A percentile compares a stretch with the other conserved stretches of the same genome.
These are phyloP conservation scores for Phoenix roebelenii DNA, from an alignment of 176 grass and related monocot genomes.

Conservation along the genomic window DNA sequence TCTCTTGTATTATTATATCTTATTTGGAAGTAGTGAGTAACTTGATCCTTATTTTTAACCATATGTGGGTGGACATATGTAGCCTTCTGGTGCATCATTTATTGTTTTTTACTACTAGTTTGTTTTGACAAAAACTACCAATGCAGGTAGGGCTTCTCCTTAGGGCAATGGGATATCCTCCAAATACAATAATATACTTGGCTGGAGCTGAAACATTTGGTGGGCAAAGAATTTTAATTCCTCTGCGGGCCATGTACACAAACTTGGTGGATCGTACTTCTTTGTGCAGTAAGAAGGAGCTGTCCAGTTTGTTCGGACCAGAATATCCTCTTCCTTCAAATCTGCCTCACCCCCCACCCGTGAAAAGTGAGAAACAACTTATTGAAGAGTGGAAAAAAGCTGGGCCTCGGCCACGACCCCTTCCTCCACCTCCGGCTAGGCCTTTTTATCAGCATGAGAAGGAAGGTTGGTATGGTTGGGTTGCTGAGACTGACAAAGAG, in stretches of 20 bases:
- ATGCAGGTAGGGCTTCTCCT: slow-evolving; percentile 81
- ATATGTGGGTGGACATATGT: too few relatives aligned
- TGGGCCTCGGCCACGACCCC: slow-evolving; percentile 71
- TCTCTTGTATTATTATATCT: too few relatives aligned
- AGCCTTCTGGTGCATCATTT: too few relatives aligned
- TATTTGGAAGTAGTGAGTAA: too few relatives aligned
- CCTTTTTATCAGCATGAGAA: slow-evolving; percentile 94
- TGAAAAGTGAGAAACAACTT: slow-evolving; percentile 63
- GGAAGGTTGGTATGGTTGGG: slow-evolving; percentile 98
- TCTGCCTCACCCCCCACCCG: slow-evolving; percentile 43
- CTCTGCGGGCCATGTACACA: slow-evolving; percentile 76
- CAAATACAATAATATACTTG: slow-evolving; percentile 83
- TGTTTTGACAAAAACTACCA: too few relatives aligned
- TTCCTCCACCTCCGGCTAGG: slow-evolving; percentile 86
- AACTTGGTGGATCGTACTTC: slow-evolving; percentile 83
- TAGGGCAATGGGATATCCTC: slow-evolving; percentile 82
- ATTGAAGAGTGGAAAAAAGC: slow-evolving; percentile 81
- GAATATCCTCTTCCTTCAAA: slow-evolving; percentile 60
- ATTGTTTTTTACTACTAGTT: too few relatives aligned
- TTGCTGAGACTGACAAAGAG: slow-evolving; percentile 70
- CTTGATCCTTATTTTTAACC: too few relatives aligned
- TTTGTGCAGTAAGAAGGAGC: slow-evolving; percentile 59
- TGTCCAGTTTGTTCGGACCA: slow-evolving; percentile 59
- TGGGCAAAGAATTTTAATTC: slow-evolving; percentile 79
- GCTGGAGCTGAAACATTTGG: slow-evolving; percentile 95